Evolutionary conservation across 352 stramenopile genomes (phyloP), one percentile per base, ranked within the genome.

Genomic region (Globisporangium megalacanthum): DNA sequence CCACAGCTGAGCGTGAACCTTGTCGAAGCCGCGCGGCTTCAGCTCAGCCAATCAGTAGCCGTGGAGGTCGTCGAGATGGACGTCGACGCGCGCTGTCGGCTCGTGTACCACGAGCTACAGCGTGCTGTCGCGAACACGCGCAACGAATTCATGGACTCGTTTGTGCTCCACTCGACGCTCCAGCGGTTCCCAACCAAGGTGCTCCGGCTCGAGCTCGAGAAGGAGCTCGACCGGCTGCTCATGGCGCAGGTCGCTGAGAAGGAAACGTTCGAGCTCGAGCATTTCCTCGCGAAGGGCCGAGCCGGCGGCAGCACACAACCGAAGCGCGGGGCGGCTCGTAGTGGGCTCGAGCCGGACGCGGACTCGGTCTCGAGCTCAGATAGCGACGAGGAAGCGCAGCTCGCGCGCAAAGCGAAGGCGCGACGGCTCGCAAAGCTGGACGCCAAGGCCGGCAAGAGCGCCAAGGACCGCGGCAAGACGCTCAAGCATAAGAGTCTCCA

Each of bases 151-250:
- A 97, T 98, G 75, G 88, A 97, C 56, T 97, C 88, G 29, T 69
- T 67, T 19, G 79, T 95, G 15, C 69, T 98, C 1, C 92, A 98
- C 62, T 88, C 79, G 52, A 89, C 86, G 19, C 57, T 88, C 15
- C 93, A 98, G 73, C 80, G 86, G 7, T 98, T 97, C 58, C 83
- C 88, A 2, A 96, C 90, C 1, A 89, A 85, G 52, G 86, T 96
- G 15, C 65, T 98, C 6, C 70, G 88, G 0, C 57, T 89, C 7
- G 92, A 98, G 54, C 76, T 98, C 5, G 89, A 98, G 49, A 89
- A 92, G 20, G 92, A 97, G 49, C 74, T 98, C 9, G 91, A 98
- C 71, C 71, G 83, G 5, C 58, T 98, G 44, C 64, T 98, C 7
- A 75, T 86, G 25, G 75, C 83, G 41, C 93, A 98, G 59, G 86